Evolutionary conservation across 1,284 basidiomycete genomes (phyloP).

Genomic region (Afroboletus lepidellus): DNA sequence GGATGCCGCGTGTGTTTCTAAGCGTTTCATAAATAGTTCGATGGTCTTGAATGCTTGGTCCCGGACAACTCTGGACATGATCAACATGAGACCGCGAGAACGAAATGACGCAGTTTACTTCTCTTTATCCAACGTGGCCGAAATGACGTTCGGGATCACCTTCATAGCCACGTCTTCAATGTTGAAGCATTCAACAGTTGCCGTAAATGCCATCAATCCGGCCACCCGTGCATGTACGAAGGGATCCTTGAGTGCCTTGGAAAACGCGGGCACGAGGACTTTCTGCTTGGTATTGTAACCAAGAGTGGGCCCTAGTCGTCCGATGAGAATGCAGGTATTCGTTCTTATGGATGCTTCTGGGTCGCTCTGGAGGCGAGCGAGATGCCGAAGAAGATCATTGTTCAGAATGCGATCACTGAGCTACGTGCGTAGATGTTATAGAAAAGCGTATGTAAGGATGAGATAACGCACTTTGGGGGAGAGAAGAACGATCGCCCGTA

Average conservation of each 20-base stretch:
- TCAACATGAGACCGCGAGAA: slow-evolving; percentile 4
- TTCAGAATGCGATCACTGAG: slow-evolving; percentile 91
- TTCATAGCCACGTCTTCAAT: slow-evolving; percentile 85
- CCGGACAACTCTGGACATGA: slow-evolving; percentile 67
- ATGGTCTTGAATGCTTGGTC: slow-evolving; percentile 94
- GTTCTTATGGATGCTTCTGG: slow-evolving; percentile 93
- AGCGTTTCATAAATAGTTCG: slow-evolving; percentile 78
- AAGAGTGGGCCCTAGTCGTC: slow-evolving; percentile 83
- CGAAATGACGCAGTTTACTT: slow-evolving; percentile 50
- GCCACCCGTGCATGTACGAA: slow-evolving; percentile 95
- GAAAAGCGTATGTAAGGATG: neutral
- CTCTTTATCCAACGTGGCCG: slow-evolving; percentile 83
- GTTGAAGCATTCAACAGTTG: slow-evolving; percentile 89
- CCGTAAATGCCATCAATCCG: slow-evolving; percentile 95
- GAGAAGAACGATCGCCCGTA: slow-evolving; percentile 84
- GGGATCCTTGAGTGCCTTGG: slow-evolving; percentile 84
- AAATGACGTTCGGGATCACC: slow-evolving; percentile 84
- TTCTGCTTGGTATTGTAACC: slow-evolving; percentile 90
- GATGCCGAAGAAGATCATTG: slow-evolving; percentile 90
- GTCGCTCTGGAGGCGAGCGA: slow-evolving; percentile 93
- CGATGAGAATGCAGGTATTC: slow-evolving; percentile 96
- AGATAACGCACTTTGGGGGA: slow-evolving; percentile 70
- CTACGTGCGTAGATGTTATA: slow-evolving; percentile 38
- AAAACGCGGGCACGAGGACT: slow-evolving; percentile 94
- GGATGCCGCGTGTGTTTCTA: slow-evolving; percentile 75